A percentile compares a stretch with the other conserved stretches of the same genome.
Conservation (phyloP, 2,329 filamentous ascomycete genomes). For the Sporothrix phasma region DNA sequence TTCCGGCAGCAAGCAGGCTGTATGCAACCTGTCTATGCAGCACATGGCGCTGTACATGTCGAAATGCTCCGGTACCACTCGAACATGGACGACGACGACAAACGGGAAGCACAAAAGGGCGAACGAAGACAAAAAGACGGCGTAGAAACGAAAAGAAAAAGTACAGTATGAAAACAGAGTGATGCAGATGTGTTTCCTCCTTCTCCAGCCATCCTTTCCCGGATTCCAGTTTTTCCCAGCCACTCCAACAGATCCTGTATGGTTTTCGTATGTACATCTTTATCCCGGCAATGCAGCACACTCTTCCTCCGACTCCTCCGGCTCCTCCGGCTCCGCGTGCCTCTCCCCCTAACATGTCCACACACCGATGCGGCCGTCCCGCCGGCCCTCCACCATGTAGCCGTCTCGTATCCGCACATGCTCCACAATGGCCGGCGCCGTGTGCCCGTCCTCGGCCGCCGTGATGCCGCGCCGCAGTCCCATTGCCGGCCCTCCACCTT, state of each 20-base stretch:
- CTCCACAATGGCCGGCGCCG: slow-evolving; percentile 59
- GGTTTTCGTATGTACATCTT: background rate
- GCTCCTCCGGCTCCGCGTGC: background rate
- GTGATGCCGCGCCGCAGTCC: slow-evolving; percentile 79
- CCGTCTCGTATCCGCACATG: slow-evolving; percentile 85
- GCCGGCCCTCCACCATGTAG: slow-evolving; percentile 82
- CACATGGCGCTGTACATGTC: no score
- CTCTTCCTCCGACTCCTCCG: no score
- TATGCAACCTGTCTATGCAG: background rate
- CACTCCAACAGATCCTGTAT: background rate
- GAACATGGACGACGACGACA: background rate
- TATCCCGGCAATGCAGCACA: no score
- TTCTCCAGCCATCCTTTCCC: background rate
- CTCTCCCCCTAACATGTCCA: slow-evolving; percentile 58
- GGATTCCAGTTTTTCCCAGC: background rate
- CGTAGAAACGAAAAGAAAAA: background rate
- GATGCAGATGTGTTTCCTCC: background rate
- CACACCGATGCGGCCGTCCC: slow-evolving; percentile 78
- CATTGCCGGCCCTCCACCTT: slow-evolving; percentile 93
- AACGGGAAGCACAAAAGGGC: background rate
- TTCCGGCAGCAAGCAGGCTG: no score
- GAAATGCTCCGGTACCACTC: background rate
- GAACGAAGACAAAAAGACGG: background rate
- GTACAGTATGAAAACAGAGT: background rate
- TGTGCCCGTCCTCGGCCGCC: slow-evolving; percentile 55